These are phyloP conservation scores for Fusarium stilboides DNA, from an alignment of 2,329 filamentous ascomycete genomes.

Conservation along the genomic window DNA sequence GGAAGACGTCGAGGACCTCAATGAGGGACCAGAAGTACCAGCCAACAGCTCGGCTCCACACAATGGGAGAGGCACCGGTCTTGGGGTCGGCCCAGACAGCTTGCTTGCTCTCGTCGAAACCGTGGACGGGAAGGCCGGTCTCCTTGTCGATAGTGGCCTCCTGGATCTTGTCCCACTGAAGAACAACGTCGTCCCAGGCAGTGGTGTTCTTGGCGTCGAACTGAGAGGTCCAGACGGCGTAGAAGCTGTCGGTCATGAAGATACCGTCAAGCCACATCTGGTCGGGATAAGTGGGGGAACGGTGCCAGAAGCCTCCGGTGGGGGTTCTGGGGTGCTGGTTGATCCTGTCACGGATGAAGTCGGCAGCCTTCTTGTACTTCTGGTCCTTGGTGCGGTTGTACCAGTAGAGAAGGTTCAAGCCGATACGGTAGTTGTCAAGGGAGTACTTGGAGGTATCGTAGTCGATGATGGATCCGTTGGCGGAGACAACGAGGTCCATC, in stretches of 20 bases:
- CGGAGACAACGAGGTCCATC: slow-evolving; percentile 61
- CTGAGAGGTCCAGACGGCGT: slow-evolving; percentile 57
- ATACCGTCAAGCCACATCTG: slow-evolving; percentile 69
- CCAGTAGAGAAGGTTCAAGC: slow-evolving; percentile 66
- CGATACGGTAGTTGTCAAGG: slow-evolving; percentile 68
- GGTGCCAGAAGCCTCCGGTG: slow-evolving; percentile 69
- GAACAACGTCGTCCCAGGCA: slow-evolving; percentile 61
- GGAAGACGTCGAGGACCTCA: slow-evolving; percentile 64
- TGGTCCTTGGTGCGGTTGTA: slow-evolving; percentile 62
- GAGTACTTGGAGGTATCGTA: slow-evolving; percentile 66
- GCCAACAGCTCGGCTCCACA: slow-evolving; percentile 69
- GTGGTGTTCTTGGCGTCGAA: slow-evolving; percentile 57
- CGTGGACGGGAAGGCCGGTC: slow-evolving; percentile 65
- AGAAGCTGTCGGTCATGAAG: slow-evolving; percentile 65
- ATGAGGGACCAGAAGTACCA: slow-evolving; percentile 69
- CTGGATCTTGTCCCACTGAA: slow-evolving; percentile 64
- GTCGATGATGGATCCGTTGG: slow-evolving; percentile 60
- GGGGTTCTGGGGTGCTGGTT: slow-evolving; percentile 65
- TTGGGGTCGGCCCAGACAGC: slow-evolving; percentile 66
- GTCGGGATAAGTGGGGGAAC: slow-evolving; percentile 61
- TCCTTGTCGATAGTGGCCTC: slow-evolving; percentile 57
- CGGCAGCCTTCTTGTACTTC: slow-evolving; percentile 66
- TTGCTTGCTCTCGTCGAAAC: slow-evolving; percentile 65
- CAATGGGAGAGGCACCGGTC: slow-evolving; percentile 66
- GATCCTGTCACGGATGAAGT: slow-evolving; percentile 62